Percentiles rank a stretch among this genome's conserved stretches.
Evolutionary conservation across 441 rosid genomes (phyloP).

Genomic region (Syzygium syzygioides): DNA sequence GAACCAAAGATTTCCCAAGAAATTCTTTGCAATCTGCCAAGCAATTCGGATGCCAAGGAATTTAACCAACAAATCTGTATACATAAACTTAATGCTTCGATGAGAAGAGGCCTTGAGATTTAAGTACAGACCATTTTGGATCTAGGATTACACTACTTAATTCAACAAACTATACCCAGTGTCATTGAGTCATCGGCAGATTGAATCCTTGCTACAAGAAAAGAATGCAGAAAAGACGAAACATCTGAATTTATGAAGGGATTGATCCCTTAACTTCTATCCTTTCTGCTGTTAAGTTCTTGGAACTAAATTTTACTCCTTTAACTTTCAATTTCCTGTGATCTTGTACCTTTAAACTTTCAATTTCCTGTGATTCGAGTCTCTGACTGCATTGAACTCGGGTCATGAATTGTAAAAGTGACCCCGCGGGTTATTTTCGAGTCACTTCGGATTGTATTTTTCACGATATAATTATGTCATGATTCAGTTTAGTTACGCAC

Average conservation of each 20-base stretch:
- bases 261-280: not conserved
- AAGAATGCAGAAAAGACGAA: not conserved
- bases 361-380: not conserved
- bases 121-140: not conserved
- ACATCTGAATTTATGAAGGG: not conserved
- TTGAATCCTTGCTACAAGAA: not conserved
- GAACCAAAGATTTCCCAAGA: slow-evolving; percentile 27
- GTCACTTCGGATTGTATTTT: not conserved
- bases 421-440: not conserved
- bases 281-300: not conserved
- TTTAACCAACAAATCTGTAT: not conserved
- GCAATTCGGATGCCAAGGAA: not conserved
- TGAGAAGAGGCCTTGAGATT: not conserved
- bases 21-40: slow-evolving; percentile 24
- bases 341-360: not conserved
- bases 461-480: not conserved
- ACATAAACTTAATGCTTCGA: not conserved
- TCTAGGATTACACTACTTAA: not conserved
- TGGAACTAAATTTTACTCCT: not conserved
- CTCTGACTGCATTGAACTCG: not conserved
- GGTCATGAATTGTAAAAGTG: no score
- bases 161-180: not conserved
- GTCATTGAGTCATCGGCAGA: not conserved
- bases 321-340: not conserved
- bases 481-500: not conserved